phyloP scores from a whole-genome alignment of 495 filamentous ascomycete genomes.

The Penicillium simplicissimum region DNA sequence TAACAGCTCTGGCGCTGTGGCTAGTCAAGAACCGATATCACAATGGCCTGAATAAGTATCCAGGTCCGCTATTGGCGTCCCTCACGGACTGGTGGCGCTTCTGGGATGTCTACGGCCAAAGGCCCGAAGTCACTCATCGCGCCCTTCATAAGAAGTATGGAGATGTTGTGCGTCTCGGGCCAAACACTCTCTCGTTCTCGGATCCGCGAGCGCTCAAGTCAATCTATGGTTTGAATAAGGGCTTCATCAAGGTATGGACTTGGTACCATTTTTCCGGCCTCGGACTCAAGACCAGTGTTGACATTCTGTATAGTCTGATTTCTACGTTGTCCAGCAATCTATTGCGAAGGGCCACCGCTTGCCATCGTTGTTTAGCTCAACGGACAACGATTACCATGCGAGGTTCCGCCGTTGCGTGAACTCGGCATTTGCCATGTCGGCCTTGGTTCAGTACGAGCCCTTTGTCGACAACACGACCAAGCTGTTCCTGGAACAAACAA shows the following conservation, averaged over 20 bases:
- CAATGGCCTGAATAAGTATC: conserved; percentile 16
- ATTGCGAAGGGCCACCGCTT: conserved; percentile 63
- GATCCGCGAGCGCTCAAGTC: conserved; percentile 66
- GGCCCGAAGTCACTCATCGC: conserved; percentile 65
- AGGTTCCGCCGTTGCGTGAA: conserved; percentile 69
- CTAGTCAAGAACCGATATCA: conserved; percentile 16
- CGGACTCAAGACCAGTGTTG: neutral
- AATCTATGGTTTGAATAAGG: conserved; percentile 82
- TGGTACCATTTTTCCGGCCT: neutral
- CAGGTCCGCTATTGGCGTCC: conserved; percentile 8
- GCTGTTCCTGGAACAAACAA: conserved; percentile 51
- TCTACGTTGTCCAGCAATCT: conserved; percentile 69
- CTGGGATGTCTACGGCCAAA: conserved; percentile 59
- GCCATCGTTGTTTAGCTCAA: conserved; percentile 76
- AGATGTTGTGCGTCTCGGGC: conserved; percentile 68
- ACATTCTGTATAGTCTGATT: conserved; percentile 54
- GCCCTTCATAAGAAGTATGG: conserved; percentile 70
- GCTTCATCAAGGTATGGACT: conserved; percentile 66
- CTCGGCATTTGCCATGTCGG: conserved; percentile 71
- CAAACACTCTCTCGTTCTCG: conserved; percentile 65
- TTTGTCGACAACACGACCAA: conserved; percentile 49
- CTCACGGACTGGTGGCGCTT: conserved; percentile 56
- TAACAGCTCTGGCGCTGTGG: conserved; percentile 8
- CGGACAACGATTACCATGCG: conserved; percentile 71
- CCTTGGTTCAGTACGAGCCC: conserved; percentile 72